Base-by-base conservation (phyloP, 805 yeast genomes). In the Nakazawaea holstii region DNA sequence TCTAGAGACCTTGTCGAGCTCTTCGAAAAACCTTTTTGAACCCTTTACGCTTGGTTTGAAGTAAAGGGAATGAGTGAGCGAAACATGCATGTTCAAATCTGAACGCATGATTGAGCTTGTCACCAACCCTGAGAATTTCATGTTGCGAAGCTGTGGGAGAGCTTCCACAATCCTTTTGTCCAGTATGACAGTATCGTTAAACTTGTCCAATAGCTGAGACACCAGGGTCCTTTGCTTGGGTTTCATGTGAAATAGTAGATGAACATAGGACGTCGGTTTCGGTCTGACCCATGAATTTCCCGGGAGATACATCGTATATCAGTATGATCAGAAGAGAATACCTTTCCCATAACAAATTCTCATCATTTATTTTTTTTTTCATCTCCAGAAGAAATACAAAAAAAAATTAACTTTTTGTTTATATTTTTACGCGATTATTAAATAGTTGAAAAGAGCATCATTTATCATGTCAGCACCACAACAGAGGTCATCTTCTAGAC, bases 401-500 rank as follows among this genome's bases (percentile, higher is more conserved):
- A 3, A 26, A 17, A 15, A 9, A 24, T 4, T 4, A 36, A 36
- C 2, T 20, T 37, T 37, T 37, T 37, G 39, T 37, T 37, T 9
- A 37, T 20, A 24, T 15, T 24, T 20, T 37, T 37, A 37, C 39
- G 29, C 39, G 39, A 24, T 24, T 10, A 27, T 32, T 31, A 17
- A 24, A 27, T 13, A 32, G 8, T 8, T 20, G 24, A 4, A 33
- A 6, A 10, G 11, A 11, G 9, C 6, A 8, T 9, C 13, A 20
- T 8, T 20, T 4, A 41, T 6, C 7, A 35, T 35, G 47, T 44
- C 36, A 14, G 11, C 36, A 17, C 35, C 35, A 13, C 32, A 26
- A 15, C 45, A 36, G 14, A 30, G 39, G 31, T 48, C 50, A 3
- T 43, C 50, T 3, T 48, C 50, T 8, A 38, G 47, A 29, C 50